A percentile compares a stretch with the other conserved stretches of the same genome.
These are phyloP conservation scores for Colletotrichum endophyticum DNA, from an alignment of 2,329 filamentous ascomycete species.

Conservation along the genomic window DNA sequence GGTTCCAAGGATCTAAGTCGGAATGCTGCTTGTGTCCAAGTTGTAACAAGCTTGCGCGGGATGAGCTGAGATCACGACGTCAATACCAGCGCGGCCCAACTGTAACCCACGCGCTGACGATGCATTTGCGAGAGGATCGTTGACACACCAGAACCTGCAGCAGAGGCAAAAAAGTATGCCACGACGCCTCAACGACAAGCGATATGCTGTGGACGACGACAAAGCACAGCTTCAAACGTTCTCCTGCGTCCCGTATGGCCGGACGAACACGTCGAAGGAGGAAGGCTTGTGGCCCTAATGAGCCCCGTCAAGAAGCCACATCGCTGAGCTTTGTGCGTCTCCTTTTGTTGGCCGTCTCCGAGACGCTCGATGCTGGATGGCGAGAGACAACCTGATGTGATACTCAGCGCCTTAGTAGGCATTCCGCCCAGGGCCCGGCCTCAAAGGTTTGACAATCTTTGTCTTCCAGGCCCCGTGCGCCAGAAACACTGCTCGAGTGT, in stretches of 20 bases:
- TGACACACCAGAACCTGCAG: neutral
- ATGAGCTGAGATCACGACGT: neutral
- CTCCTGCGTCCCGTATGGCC: neutral
- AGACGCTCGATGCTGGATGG: neutral
- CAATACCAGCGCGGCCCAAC: neutral
- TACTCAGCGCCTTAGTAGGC: neutral
- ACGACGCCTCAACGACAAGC: neutral
- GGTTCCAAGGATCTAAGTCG: neutral
- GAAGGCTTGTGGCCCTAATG: neutral
- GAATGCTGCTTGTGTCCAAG: neutral
- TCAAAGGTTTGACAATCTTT: neutral
- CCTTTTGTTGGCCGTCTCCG: neutral
- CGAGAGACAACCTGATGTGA: neutral
- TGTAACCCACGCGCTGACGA: neutral
- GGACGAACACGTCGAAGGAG: neutral
- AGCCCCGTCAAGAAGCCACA: neutral
- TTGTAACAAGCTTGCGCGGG: neutral
- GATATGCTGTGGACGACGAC: neutral
- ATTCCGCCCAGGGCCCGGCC: neutral
- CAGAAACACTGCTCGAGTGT: neutral
- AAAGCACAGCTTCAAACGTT: neutral
- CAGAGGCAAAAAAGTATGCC: neutral
- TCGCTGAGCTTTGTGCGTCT: neutral
- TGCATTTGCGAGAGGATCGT: neutral
- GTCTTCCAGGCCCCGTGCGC: neutral